These are phyloP conservation scores for Ophiostoma sp. DNA, from an alignment of 2,329 filamentous ascomycete genomes.

Conservation along the genomic window DNA sequence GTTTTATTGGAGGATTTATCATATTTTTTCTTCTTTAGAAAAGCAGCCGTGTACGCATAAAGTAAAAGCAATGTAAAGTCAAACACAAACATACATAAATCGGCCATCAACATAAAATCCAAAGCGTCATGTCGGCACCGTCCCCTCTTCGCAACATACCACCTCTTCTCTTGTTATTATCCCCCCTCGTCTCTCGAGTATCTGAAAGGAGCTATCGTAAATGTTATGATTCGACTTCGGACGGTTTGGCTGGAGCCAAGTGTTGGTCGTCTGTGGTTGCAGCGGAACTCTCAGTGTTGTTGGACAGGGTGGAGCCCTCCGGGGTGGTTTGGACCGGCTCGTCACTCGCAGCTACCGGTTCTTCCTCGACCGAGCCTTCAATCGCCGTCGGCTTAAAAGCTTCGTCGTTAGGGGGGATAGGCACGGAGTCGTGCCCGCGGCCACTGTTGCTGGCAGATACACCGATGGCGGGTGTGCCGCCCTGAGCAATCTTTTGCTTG, in stretches of 20 bases:
- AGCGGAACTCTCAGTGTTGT: conserved; percentile 23
- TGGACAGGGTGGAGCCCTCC: conserved; percentile 23
- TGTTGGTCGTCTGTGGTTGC: neutral
- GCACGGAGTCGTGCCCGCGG: conserved; percentile 52
- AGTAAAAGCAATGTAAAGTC: neutral
- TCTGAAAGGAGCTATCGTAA: neutral
- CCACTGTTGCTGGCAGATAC: conserved; percentile 64
- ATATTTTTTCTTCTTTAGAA: neutral
- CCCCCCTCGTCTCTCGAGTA: neutral
- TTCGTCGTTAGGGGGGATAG: conserved; percentile 34
- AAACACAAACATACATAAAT: neutral
- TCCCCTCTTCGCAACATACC: neutral
- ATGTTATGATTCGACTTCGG: conserved; percentile 22
- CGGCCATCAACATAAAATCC: neutral
- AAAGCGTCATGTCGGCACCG: neutral
- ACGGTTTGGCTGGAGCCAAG: neutral
- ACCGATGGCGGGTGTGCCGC: conserved; percentile 52
- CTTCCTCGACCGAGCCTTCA: conserved; percentile 54
- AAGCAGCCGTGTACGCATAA: neutral
- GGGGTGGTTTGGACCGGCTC: conserved; percentile 33
- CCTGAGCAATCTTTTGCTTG: conserved; percentile 60
- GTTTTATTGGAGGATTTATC: neutral
- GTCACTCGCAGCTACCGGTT: conserved; percentile 43
- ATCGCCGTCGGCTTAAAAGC: conserved; percentile 54
- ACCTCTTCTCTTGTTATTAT: neutral